A percentile compares a stretch with the other conserved stretches of the same genome.
phyloP scores from a whole-genome alignment of 768 basidiomycete species.

The Galerina sulciceps region DNA sequence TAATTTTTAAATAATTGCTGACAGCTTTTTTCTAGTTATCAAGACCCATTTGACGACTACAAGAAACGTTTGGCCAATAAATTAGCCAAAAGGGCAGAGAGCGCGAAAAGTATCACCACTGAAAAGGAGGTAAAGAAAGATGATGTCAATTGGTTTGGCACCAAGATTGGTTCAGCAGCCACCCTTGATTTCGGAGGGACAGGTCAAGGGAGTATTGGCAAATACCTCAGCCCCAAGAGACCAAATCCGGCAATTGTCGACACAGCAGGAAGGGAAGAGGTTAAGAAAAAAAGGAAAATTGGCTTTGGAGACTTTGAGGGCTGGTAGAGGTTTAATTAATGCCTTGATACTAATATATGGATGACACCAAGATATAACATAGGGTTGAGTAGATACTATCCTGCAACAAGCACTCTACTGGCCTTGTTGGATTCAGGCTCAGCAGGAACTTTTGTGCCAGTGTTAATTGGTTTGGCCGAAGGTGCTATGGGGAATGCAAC shows the following conservation, averaged over 20 bases:
- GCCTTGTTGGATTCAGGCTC: slow-evolving; percentile 10
- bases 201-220: slow-evolving; percentile 68
- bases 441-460: slow-evolving; percentile 33
- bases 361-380: not conserved
- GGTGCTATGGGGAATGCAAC: slow-evolving; percentile 62
- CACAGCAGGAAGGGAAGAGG: slow-evolving; percentile 41
- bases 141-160: slow-evolving; percentile 90
- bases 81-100: slow-evolving; percentile 61
- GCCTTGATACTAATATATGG: no score
- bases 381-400: slow-evolving; percentile 19
- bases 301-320: slow-evolving; percentile 93
- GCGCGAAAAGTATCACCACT: slow-evolving; percentile 35
- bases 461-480: slow-evolving; percentile 40
- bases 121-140: slow-evolving; percentile 57
- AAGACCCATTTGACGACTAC: slow-evolving; percentile 96
- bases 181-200: slow-evolving; percentile 31
- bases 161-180: slow-evolving; percentile 66
- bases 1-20: not conserved
- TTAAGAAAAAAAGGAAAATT: slow-evolving; percentile 79
- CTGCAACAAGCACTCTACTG: slow-evolving; percentile 37
- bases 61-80: slow-evolving; percentile 82
- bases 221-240: slow-evolving; percentile 70
- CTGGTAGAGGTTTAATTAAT: no score
- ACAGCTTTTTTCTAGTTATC: slow-evolving; percentile 55
- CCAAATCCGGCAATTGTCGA: slow-evolving; percentile 30